A percentile compares a stretch with the other conserved stretches of the same genome.
Conservation (phyloP, 2,329 filamentous ascomycete species). For the Nakataea oryzae region DNA sequence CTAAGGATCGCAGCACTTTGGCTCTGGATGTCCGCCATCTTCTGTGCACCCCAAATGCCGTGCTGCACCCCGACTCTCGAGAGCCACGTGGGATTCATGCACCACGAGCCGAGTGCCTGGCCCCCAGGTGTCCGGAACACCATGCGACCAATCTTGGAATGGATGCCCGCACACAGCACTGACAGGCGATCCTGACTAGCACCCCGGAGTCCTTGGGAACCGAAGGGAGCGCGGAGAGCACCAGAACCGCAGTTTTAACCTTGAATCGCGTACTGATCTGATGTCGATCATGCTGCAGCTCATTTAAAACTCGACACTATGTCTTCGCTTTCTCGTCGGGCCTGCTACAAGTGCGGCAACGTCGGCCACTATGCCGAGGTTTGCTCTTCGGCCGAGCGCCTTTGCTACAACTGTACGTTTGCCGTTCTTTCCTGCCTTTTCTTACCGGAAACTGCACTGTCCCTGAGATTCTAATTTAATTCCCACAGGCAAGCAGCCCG, state of each 20-base stretch:
- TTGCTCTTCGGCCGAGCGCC: constrained; percentile 93
- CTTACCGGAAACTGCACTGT: background rate
- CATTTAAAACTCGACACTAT: constrained; percentile 33
- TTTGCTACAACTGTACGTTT: constrained; percentile 95
- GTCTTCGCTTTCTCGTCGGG: constrained; percentile 73
- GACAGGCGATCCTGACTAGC: background rate
- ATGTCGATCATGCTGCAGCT: background rate
- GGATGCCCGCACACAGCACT: no score
- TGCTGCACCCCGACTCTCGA: background rate
- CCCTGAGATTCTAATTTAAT: background rate
- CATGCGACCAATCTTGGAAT: background rate
- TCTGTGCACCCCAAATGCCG: background rate
- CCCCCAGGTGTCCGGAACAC: background rate
- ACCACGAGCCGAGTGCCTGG: background rate
- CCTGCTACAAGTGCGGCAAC: constrained; percentile 77
- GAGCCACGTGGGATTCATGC: background rate
- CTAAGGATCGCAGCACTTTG: background rate
- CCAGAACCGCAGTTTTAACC: background rate
- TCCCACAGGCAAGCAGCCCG: constrained; percentile 65
- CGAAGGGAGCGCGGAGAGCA: background rate
- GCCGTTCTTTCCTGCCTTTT: background rate
- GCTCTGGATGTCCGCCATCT: background rate
- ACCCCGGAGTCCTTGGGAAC: background rate
- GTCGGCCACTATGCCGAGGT: constrained; percentile 79
- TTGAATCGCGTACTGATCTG: background rate